A percentile compares a stretch with the other conserved stretches of the same genome.
These are phyloP conservation scores for Hymenoscyphus fructigenus DNA, from an alignment of 2,329 filamentous ascomycete species.

Conservation along the genomic window DNA sequence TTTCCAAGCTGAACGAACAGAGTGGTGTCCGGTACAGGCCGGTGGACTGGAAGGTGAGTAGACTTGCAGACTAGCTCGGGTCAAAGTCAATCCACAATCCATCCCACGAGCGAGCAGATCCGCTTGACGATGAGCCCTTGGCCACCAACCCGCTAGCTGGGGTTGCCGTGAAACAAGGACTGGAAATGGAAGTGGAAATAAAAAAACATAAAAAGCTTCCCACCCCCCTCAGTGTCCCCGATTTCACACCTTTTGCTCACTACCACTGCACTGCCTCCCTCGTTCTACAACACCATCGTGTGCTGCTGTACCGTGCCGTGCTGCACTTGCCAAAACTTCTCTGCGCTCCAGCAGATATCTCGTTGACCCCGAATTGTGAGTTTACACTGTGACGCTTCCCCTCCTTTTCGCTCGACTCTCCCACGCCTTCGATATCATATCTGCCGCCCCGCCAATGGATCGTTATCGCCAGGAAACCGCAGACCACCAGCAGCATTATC, in stretches of 20 bases:
- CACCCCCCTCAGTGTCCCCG: neutral
- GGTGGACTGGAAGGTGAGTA: neutral
- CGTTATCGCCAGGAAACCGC: slow-evolving; percentile 22
- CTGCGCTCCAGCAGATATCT: neutral
- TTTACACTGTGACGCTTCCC: slow-evolving; percentile 11
- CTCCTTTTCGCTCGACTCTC: neutral
- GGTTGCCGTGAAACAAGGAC: neutral
- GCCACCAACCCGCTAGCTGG: slow-evolving; percentile 1
- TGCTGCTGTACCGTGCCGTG: neutral
- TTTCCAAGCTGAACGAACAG: neutral
- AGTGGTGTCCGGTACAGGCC: slow-evolving; percentile 14
- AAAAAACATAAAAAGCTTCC: slow-evolving; percentile 12
- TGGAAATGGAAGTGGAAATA: neutral
- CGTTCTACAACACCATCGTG: slow-evolving; percentile 8
- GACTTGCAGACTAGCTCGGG: slow-evolving; percentile 6
- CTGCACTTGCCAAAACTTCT: neutral
- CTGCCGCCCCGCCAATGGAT: slow-evolving; percentile 24
- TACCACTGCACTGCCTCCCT: slow-evolving; percentile 16
- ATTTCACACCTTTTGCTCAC: neutral
- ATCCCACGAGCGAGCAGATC: slow-evolving; percentile 3
- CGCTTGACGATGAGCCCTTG: neutral
- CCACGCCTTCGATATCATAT: slow-evolving; percentile 2
- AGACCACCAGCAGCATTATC: slow-evolving; percentile 14
- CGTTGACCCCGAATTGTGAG: slow-evolving; percentile 9
- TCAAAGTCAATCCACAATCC: slow-evolving; percentile 2